Evolutionary conservation across 768 basidiomycete species (phyloP), one percentile per base, ranked within the genome.

Genomic region (Boletus rubescentipes): DNA sequence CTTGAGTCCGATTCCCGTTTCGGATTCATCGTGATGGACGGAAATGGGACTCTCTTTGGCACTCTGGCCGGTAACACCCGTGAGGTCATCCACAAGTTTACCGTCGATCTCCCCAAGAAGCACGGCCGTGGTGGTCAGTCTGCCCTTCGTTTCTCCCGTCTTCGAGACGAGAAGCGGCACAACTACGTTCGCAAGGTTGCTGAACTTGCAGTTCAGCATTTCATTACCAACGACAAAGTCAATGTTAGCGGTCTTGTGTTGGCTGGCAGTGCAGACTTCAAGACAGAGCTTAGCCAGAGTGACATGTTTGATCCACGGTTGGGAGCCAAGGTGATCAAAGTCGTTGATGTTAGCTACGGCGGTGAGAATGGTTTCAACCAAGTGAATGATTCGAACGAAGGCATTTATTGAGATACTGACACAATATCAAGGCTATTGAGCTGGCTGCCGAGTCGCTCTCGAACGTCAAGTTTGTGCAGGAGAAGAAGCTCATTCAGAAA

Each of bases 71-170:
- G 97, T 44, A 98, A 98, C 74, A 96, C 97, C 18, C 93, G 97
- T 59, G 95, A 98, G 61, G 85, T 99, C 48, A 80, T 96, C 52
- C 97, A 99, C 78, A 98, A 98, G 74, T 98, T 98, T 77, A 93
- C 93, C 18, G 97, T 99, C 69, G 97, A 98, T 73, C 82, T 98
- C 10, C 97, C 97, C 39, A 99, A 99, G 80, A 99, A 99, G 79
- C 97, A 98, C 72, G 96, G 96, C 59, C 94, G 97, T 80, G 97
- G 97, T 84, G 97, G 97, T 73, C 97, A 99, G 74, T 98, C 97
- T 51, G 97, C 97, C 23, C 83, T 98, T 40, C 97, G 97, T 89
- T 99, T 99, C 85, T 92, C 96, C 37, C 96, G 97, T 79, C 84
- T 99, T 46, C 90, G 97, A 67, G 97, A 98, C 72, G 97, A 99